Evolutionary conservation across 2,329 filamentous ascomycete genomes (phyloP).

Genomic region (Ploettnerulaceae sp.): DNA sequence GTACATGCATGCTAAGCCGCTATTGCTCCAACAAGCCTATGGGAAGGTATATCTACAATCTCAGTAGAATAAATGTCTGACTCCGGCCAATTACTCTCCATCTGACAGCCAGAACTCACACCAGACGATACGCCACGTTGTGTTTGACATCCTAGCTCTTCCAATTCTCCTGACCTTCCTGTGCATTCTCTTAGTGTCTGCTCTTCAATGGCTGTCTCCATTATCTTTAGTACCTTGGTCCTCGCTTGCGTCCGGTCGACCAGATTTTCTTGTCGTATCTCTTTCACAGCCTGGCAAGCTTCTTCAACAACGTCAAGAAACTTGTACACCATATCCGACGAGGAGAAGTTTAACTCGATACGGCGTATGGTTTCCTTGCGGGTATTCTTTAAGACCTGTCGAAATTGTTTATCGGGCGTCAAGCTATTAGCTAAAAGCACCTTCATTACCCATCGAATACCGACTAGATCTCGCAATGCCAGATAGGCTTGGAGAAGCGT

Average conservation of each 20-base stretch:
- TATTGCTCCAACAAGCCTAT: background rate
- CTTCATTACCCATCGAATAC: slow-evolving; percentile 28
- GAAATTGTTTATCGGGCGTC: slow-evolving; percentile 24
- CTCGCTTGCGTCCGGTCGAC: slow-evolving; percentile 15
- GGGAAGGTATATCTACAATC: background rate
- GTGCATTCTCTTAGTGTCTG: background rate
- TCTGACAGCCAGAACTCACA: background rate
- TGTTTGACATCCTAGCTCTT: background rate
- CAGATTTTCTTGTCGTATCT: slow-evolving; percentile 10
- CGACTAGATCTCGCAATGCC: slow-evolving; percentile 19
- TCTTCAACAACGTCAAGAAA: slow-evolving; percentile 17
- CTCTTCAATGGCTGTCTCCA: slow-evolving; percentile 24
- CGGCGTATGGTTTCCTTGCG: slow-evolving; percentile 5
- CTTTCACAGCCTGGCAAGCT: slow-evolving; percentile 11
- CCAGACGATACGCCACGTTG: background rate
- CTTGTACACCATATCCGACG: slow-evolving; percentile 5
- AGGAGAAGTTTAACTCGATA: slow-evolving; percentile 1
- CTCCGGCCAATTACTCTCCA: background rate
- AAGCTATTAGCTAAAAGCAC: slow-evolving; percentile 23
- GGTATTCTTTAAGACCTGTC: slow-evolving; percentile 19
- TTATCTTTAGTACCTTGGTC: slow-evolving; percentile 24
- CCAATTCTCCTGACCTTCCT: background rate
- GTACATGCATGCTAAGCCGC: too few relatives aligned
- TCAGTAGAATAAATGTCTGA: background rate
- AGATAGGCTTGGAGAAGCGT: slow-evolving; percentile 30